Evolutionary conservation across 148 eudicot species (phyloP).

Genomic region (Heliamphora exappendiculata): DNA sequence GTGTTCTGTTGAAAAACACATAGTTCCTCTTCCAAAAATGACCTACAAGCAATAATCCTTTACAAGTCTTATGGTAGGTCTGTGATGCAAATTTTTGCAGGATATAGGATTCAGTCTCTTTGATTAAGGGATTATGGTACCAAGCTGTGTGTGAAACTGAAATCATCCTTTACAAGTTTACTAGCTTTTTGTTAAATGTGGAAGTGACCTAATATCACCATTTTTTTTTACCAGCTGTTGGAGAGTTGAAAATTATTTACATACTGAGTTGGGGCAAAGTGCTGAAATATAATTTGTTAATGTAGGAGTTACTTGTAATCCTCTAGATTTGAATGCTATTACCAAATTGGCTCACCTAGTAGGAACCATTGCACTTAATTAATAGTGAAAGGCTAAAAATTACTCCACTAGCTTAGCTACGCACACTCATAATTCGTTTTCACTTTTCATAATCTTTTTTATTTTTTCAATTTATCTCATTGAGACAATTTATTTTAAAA

Average conservation of each 20-base stretch:
- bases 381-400: too few relatives aligned
- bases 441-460: too few relatives aligned
- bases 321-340: neutral
- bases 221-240: neutral
- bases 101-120: slow-evolving; percentile 85
- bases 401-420: too few relatives aligned
- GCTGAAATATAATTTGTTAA: neutral
- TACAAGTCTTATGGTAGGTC: too few relatives aligned
- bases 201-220: too few relatives aligned
- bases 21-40: too few relatives aligned
- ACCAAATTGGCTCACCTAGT: neutral
- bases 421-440: too few relatives aligned
- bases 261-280: neutral
- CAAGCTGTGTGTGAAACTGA: neutral
- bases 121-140: slow-evolving; percentile 32
- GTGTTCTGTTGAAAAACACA: too few relatives aligned
- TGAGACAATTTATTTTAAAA: too few relatives aligned
- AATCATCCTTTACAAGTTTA: neutral
- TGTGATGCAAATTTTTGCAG: slow-evolving; percentile 61
- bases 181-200: neutral
- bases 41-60: too few relatives aligned
- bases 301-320: neutral
- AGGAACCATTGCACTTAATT: too few relatives aligned
- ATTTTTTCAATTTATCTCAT: too few relatives aligned
- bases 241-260: neutral